phyloP scores from a whole-genome alignment of 2,329 filamentous ascomycete species.

The Xylariales sp. region DNA sequence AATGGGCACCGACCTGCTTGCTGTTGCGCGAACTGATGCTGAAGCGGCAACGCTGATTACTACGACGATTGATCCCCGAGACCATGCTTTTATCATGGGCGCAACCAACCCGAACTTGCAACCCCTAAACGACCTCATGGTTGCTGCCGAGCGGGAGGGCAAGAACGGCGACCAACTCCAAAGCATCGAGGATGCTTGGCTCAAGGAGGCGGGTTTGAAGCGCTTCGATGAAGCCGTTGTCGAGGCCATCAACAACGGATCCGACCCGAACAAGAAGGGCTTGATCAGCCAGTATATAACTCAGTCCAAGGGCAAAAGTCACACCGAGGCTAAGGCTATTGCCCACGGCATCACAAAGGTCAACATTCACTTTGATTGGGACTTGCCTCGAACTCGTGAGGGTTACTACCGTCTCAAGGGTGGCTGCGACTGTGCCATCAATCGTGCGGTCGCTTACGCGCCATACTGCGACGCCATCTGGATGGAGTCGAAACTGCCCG shows the following conservation, averaged over 20 bases:
- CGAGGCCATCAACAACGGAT: constrained; percentile 69
- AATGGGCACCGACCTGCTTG: constrained; percentile 89
- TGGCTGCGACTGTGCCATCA: constrained; percentile 85
- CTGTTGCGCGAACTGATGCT: constrained; percentile 91
- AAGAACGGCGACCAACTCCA: constrained; percentile 79
- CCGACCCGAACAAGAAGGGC: constrained; percentile 62
- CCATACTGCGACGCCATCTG: constrained; percentile 95
- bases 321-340: constrained; percentile 73
- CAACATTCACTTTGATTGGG: constrained; percentile 93
- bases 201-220: constrained; percentile 70
- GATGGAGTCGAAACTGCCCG: constrained; percentile 98
- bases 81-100: constrained; percentile 91
- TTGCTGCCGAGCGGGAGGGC: constrained; percentile 74
- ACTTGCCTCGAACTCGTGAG: constrained; percentile 85
- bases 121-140: constrained; percentile 87
- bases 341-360: constrained; percentile 72
- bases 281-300: constrained; percentile 63
- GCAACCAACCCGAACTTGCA: constrained; percentile 79
- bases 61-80: constrained; percentile 90
- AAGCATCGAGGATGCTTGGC: constrained; percentile 88
- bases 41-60: constrained; percentile 97
- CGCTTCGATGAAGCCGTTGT: constrained; percentile 88
- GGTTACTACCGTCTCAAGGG: constrained; percentile 92
- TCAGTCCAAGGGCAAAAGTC: constrained; percentile 76
- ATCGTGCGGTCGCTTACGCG: constrained; percentile 85